Percentiles rank a stretch among this genome's conserved stretches.
Conservation (phyloP, 2,329 filamentous ascomycete genomes). For the Colletotrichum musae region DNA sequence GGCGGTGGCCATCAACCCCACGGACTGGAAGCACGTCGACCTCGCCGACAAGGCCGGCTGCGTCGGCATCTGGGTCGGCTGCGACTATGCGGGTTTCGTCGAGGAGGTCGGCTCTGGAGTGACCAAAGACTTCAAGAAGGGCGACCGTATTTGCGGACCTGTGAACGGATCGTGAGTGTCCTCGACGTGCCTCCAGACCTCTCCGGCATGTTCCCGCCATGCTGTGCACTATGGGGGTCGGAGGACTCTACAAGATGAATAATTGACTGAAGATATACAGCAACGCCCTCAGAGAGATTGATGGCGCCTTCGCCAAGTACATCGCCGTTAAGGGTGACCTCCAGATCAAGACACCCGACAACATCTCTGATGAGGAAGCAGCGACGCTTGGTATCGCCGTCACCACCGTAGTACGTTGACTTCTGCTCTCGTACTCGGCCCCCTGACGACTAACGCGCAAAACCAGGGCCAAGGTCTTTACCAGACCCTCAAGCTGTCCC, state of each 20-base stretch:
- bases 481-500: slow-evolving; percentile 59
- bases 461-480: slow-evolving; percentile 64
- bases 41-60: slow-evolving; percentile 40
- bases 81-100: slow-evolving; percentile 64
- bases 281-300: slow-evolving; percentile 47
- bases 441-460: not conserved
- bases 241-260: not conserved
- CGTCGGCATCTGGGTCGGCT: slow-evolving; percentile 51
- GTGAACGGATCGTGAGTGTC: slow-evolving; percentile 51
- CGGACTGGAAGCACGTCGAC: slow-evolving; percentile 54
- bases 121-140: slow-evolving; percentile 59
- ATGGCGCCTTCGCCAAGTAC: slow-evolving; percentile 60
- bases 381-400: slow-evolving; percentile 60
- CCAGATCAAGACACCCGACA: slow-evolving; percentile 60
- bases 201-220: not conserved
- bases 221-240: not conserved
- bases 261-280: slow-evolving; percentile 31
- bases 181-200: too few relatives aligned
- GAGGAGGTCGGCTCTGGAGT: slow-evolving; percentile 61
- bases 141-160: slow-evolving; percentile 61
- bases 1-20: slow-evolving; percentile 55
- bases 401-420: slow-evolving; percentile 54
- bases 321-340: slow-evolving; percentile 56
- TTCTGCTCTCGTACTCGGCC: not conserved
- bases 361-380: slow-evolving; percentile 61